Base-by-base conservation (phyloP, 179 eudicot species). In the Beta corolliflora region DNA sequence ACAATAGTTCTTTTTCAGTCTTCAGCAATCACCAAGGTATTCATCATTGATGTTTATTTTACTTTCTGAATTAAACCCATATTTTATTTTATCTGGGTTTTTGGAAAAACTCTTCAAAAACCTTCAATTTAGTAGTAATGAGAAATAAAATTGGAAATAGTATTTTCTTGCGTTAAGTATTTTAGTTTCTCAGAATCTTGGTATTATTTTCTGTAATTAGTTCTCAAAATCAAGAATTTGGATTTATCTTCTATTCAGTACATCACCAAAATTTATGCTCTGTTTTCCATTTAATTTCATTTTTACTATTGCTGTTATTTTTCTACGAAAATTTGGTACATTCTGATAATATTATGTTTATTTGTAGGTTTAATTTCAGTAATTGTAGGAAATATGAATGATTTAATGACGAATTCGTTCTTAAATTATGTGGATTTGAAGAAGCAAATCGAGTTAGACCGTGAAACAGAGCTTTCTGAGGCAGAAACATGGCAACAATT, bases 341-440 rank as follows among this genome's bases (percentile, higher is more conserved):
- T 67, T 48, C 63, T 83, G 71, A 71, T 64, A 16, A 25, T 67
- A 25, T 12, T 3, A 13, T 46, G 76, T 10, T 64, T 23, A 75
- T 56, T 77, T 16, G 14, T 78, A 83, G 88, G 85, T 83, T 73
- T 79, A 80, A 31, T 68, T 84, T 72, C 70, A 72, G 36, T 48
- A 25, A 13, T 65, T 54, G 69, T 5, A 9, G 2, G 73, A 29
- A 89, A 85, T 71, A 93, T 92, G 94, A 93, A 93, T 84, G 94
- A 93, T 84, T 86, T 91, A 19, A 89, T 93, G 94, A 90, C 97
- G 0, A 89, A 86, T 73, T 93, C 97, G 82, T 93, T 93, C 77
- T 81, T 90, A 83, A 88, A 78, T 90, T 93, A 91, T 88, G 97
- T 87, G 77, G 94, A 93, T 36, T 76, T 93, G 89, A 91, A 93